Evolutionary conservation across 306 rosid genomes (phyloP), one percentile per base, ranked within the genome.

Genomic region (Sphenostylis stenocarpa): DNA sequence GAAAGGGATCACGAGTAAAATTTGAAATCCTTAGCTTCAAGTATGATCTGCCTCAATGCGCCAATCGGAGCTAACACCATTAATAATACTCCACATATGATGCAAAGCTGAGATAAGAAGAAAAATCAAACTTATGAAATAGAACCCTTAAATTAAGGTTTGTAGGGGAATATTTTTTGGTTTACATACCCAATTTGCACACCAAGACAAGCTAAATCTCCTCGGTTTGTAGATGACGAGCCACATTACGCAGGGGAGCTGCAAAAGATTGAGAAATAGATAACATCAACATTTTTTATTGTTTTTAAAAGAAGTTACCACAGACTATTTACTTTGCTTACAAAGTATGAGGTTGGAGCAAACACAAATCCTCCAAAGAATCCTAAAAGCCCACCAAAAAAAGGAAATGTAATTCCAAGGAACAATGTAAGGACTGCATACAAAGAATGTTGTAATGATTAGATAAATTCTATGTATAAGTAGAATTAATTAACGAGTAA

Each of bases 211-310:
- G 85, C 97, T 3, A 80, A 77, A 91, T 62, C 21, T 90, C 82
- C 23, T 88, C 38, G 98, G 98, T 86, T 91, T 93, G 80, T 80
- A 74, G 84, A 93, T 85, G 45, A 36, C 17, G 26, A 90, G 88
- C 97, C 98, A 93, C 80, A 93, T 91, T 21, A 91, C 7, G 81
- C 96, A 93, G 23, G 98, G 97, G 17, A 91, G 90, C 98, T 94
- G 90, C 52, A 85, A 77, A 48, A 0, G 24, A 77, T 14, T 3
- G 20, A 16, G 28, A 77, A 44, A 69, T 62, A 65, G 58, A 34
- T 6, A 69, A 16, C 33, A 80, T 64, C 13, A 48, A 4, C 48
- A 34, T 63, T 49, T 63, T 49, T 36, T 1, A 0, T 36, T 55
- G 1, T 12, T 38, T 38, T 9, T 2, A 10, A 0, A 33, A 34